Base-by-base conservation (phyloP, 2,329 filamentous ascomycete genomes). In the Fragosphaeria purpurea region DNA sequence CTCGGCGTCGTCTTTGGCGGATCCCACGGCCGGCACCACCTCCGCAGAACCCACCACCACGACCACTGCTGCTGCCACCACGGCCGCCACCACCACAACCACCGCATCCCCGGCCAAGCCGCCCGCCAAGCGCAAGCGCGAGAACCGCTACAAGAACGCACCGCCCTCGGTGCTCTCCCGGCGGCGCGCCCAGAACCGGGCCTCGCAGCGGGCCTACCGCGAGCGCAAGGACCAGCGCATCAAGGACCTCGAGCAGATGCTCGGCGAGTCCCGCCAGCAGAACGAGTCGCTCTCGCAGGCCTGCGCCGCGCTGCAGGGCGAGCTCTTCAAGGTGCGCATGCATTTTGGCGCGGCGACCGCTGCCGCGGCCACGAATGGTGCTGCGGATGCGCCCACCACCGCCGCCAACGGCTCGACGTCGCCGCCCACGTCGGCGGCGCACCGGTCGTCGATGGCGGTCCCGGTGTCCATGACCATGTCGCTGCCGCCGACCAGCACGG, bases 181-280 rank as follows among this genome's bases (percentile, higher is more conserved):
- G 44, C 73, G 78, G 53, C 69, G 77, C 60, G 77, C 77, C 44
- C 78, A 81, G 57, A 81, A 81, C 57, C 72, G 77, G 49, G 77
- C 77, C 40, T 80, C 78, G 3, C 78, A 82, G 61, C 68, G 78
- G 52, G 78, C 77, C 1, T 82, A 81, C 59, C 70, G 78, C 45
- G 77, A 82, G 61, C 71, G 79, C 48, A 82, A 82, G 59, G 78
- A 84, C 59, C 79, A 82, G 61, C 75, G 81, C 54, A 82, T 82
- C 59, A 75, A 76, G 54, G 80, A 83, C 57, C 73, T 84, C 22
- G 80, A 83, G 61, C 61, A 69, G 38, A 72, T 79, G 57, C 72
- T 83, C 35, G 64, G 64, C 44, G 72, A 76, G 13, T 66, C 79
- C 46, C 73, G 74, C 54, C 71, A 75, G 31, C 76, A 74, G 57